Evolutionary conservation across 1,284 basidiomycete species (phyloP).

Genomic region (Sanghuangporus sanghuang): DNA sequence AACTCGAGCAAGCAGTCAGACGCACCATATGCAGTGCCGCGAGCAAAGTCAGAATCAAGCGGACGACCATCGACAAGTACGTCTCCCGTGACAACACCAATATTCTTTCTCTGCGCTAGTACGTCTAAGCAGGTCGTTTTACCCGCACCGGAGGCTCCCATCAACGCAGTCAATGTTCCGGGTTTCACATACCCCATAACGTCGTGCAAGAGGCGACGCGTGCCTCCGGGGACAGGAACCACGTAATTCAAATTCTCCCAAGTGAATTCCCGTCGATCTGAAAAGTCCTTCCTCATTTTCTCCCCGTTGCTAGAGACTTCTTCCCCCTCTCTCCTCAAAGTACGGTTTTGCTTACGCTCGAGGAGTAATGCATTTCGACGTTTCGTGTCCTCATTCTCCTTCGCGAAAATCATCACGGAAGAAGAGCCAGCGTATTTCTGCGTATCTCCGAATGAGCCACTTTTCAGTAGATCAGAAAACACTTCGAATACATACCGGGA

Average conservation of each 20-base stretch:
- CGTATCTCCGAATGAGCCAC: background rate
- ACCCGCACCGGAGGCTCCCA: conserved; percentile 78
- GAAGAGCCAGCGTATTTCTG: conserved; percentile 46
- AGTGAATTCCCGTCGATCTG: conserved; percentile 53
- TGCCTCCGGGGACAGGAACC: conserved; percentile 69
- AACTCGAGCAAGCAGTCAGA: conserved; percentile 1
- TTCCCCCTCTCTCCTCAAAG: conserved; percentile 31
- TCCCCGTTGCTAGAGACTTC: conserved; percentile 28
- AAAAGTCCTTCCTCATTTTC: conserved; percentile 16
- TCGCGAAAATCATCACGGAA: conserved; percentile 62
- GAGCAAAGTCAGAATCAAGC: conserved; percentile 72
- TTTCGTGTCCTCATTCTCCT: conserved; percentile 65
- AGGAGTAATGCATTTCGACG: conserved; percentile 56
- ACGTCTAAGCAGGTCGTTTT: conserved; percentile 88
- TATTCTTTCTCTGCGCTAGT: conserved; percentile 82
- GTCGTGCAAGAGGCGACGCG: conserved; percentile 70
- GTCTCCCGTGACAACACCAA: conserved; percentile 80
- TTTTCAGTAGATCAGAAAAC: background rate
- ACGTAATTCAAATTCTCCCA: conserved; percentile 72
- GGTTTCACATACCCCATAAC: conserved; percentile 88
- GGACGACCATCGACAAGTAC: conserved; percentile 74
- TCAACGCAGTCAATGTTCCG: conserved; percentile 74
- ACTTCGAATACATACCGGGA: conserved; percentile 41
- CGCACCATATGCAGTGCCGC: conserved; percentile 71
- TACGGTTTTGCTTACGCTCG: conserved; percentile 40